Evolutionary conservation across 1,139 yeast species (phyloP), one percentile per base, ranked within the genome.

Genomic region (Saccharomyces hybrid): DNA sequence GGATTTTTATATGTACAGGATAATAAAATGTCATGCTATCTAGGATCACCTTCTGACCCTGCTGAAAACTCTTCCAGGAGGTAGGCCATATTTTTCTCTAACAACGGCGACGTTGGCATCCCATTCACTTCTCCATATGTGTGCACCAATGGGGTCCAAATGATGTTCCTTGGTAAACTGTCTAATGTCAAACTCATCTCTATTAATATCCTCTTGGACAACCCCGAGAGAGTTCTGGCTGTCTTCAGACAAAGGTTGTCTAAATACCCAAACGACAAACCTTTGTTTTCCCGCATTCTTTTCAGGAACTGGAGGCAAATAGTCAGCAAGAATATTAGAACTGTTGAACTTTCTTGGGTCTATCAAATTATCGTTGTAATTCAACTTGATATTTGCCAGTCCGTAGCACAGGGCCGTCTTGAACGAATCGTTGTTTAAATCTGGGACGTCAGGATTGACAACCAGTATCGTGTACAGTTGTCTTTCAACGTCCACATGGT

Each of bases 391-490:
- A 69, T 93, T 87, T 55, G 81, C 72, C 58, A 93, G 76, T 1
- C 91, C 96, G 78, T 88, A 93, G 62, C 86, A 87, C 59, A 93
- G 75, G 3, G 83, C 79, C 7, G 96, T 88, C 56, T 77, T 76
- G 74, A 74, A 93, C 1, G 88, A 73, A 73, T 93, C 91, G 38
- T 73, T 77, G 47, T 72, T 75, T 56, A 88, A 69, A 65, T 91
- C 90, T 27, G 98, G 97, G 51, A 85, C 83, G 71, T 93, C 99
- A 26, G 98, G 97, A 69, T 93, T 93, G 21, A 93, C 95, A 55
- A 93, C 72, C 50, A 91, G 70, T 8, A 91, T 78, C 0, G 97
- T 83, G 72, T 89, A 93, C 55, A 82, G 73, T 53, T 79, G 75
- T 4, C 73, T 72, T 44, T 62, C 47, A 4, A 64, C 53, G 51